These are phyloP conservation scores for Mycena rebaudengoi DNA, from an alignment of 768 basidiomycete species.

Conservation along the genomic window DNA sequence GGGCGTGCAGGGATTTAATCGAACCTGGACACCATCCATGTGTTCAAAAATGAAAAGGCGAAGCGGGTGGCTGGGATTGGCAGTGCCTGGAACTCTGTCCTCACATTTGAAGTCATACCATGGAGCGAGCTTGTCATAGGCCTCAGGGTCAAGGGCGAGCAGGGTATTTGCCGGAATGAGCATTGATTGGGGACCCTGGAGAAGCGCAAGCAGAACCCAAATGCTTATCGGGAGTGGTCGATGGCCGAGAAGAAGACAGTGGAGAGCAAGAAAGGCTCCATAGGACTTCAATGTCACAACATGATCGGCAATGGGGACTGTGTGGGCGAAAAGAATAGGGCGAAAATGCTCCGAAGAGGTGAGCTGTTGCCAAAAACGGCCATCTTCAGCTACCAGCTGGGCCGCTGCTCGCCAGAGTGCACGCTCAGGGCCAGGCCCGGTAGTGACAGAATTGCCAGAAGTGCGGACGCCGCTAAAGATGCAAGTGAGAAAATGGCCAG, in stretches of 20 bases:
- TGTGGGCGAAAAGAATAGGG: background rate
- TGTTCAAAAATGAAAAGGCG: background rate
- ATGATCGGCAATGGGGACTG: background rate
- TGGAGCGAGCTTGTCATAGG: background rate
- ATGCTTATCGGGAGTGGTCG: conserved; percentile 3
- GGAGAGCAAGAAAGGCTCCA: conserved; percentile 4
- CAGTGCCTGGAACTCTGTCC: background rate
- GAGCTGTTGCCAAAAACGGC: background rate
- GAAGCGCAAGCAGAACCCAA: background rate
- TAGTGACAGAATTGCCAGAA: no score
- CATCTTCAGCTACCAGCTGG: no score
- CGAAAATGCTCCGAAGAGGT: background rate
- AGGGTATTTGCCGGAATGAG: conserved; percentile 5
- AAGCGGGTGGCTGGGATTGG: background rate
- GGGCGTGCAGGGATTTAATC: background rate
- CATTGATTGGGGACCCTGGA: background rate
- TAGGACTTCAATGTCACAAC: background rate
- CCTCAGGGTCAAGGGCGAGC: conserved; percentile 1
- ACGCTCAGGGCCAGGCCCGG: no score
- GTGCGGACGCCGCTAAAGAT: no score
- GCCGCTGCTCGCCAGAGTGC: no score
- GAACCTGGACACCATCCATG: background rate
- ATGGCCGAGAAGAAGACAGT: background rate
- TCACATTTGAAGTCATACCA: background rate
- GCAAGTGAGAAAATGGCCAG: no score